Base-by-base conservation (phyloP, 208 protist species). In the Histomonas meleagridis region DNA sequence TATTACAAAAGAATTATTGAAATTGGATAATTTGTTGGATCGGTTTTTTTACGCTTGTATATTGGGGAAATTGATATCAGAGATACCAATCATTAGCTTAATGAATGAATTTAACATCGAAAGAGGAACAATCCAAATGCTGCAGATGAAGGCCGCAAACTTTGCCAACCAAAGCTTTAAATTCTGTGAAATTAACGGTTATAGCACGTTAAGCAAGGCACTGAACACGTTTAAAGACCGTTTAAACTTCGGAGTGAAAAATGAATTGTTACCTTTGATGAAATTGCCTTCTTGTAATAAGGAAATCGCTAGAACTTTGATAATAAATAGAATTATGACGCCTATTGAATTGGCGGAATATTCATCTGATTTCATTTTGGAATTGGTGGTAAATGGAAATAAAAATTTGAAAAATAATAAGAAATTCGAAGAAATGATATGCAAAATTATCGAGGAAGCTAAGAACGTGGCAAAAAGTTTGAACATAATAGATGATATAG, bases 41-140 rank as follows among this genome's bases (percentile, higher is more conserved):
- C 43, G 46, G 10, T 86, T 86, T 23, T 86, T 51, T 86, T 86
- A 51, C 26, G 76, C 76, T n/a, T 86, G 76, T 86, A 18, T 86
- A 16, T 28, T 86, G 23, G n/a, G 35, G 38, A 48, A 55, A 86
- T 51, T 86, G 76, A 86, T 86, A 38, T 40, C 43, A 18, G 76
- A 86, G 18, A 23, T 38, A 49, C 32, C 76, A 10, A 1, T 86
- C 1, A 86, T 38, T 55, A 46, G 55, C 51, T 26, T 86, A 4
- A 43, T 46, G 0, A 38, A n/a, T 32, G n/a, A 2, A 46, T 86
- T 86, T 49, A 5, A 5, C 0, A 28, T 86, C 7, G 32, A 40
- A 38, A 51, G 76, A 38, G 76, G 76, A 38, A 7, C 76, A 10
- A 46, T 46, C 12, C 76, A 86, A 86, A 18, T 4, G 23, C 28